Evolutionary conservation across 345 rosid species (phyloP).

Genomic region (Kandelia obovata): DNA sequence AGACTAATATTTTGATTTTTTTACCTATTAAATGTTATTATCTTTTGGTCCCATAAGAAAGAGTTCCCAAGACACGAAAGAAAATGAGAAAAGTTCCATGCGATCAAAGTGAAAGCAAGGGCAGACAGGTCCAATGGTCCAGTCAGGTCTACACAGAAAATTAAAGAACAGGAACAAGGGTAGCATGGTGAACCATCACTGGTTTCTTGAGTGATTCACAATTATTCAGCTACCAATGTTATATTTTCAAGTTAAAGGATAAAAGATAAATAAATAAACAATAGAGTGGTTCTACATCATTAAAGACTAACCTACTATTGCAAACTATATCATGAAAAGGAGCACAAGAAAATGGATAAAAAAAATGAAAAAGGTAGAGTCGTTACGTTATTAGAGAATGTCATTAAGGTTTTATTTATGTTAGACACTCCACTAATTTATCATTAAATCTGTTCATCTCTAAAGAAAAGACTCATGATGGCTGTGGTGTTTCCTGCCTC

Average conservation of each 20-base stretch:
- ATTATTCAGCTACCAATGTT: background rate
- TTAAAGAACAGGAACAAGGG: background rate
- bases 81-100: no score
- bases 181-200: background rate
- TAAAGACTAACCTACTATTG: constrained; percentile 9
- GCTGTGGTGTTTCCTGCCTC: constrained; percentile 15
- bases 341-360: background rate
- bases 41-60: no score
- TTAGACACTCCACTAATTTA: background rate
- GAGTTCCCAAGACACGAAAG: no score
- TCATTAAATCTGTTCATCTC: background rate
- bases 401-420: constrained; percentile 4
- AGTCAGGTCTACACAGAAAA: no score
- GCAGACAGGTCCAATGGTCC: no score
- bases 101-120: no score
- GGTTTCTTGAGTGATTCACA: background rate
- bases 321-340: background rate
- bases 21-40: no score
- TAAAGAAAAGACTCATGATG: background rate
- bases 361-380: background rate
- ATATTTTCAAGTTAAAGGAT: no score
- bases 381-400: background rate
- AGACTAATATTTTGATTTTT: no score
- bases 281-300: background rate
- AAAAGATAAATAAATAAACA: background rate